Evolutionary conservation across 1,139 yeast genomes (phyloP).

Genomic region (Hyphopichia burtonii): DNA sequence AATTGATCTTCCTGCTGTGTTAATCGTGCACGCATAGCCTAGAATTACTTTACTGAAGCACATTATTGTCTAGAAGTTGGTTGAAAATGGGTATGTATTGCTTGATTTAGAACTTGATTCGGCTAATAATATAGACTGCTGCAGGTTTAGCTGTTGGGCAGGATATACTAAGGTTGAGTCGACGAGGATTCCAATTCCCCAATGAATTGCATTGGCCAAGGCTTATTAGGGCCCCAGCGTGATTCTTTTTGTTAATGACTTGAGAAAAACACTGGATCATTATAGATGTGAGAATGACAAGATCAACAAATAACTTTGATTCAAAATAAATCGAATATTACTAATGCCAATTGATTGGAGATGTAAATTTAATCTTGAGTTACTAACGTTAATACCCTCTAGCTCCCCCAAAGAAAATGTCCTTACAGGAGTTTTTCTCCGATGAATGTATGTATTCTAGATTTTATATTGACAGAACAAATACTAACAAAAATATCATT

Average conservation of each 20-base stretch:
- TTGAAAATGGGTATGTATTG: background rate
- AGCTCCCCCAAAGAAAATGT: conserved; percentile 48
- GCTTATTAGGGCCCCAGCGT: too few species aligned
- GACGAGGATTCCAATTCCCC: too few species aligned
- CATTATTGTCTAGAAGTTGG: background rate
- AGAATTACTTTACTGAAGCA: background rate
- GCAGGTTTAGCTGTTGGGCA: background rate
- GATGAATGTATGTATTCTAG: conserved; percentile 52
- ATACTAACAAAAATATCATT: conserved; percentile 19
- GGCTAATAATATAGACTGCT: background rate
- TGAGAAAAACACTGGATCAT: too few species aligned
- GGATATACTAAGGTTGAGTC: background rate
- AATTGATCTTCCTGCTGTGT: background rate
- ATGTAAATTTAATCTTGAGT: too few species aligned
- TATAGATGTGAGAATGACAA: too few species aligned
- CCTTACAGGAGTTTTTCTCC: conserved; percentile 51
- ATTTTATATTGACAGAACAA: too few species aligned
- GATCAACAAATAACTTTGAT: too few species aligned
- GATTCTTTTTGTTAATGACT: too few species aligned
- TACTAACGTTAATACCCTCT: background rate
- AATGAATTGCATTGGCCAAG: too few species aligned
- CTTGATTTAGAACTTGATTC: background rate
- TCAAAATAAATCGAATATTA: too few species aligned
- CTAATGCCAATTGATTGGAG: too few species aligned
- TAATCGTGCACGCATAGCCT: background rate